Evolutionary conservation across 805 yeast genomes (phyloP).

Genomic region (Saturnispora serradocipensis): DNA sequence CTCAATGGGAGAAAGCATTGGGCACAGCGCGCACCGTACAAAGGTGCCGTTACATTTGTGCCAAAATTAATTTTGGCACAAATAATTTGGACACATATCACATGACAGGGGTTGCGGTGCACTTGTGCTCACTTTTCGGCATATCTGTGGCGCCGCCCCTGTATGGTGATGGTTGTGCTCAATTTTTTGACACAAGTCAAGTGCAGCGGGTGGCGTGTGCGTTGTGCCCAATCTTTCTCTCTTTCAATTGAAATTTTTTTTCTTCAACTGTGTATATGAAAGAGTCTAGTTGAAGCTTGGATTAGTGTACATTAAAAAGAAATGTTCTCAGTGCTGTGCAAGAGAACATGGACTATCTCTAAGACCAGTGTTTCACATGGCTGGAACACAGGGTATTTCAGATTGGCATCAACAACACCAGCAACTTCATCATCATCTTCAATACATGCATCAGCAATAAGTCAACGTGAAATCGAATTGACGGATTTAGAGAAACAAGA

Average conservation of each 20-base stretch:
- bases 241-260: neutral
- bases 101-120: neutral
- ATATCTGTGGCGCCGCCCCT: no score
- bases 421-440: neutral
- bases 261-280: neutral
- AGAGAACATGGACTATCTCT: neutral
- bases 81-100: neutral
- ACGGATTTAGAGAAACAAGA: constrained; percentile 80
- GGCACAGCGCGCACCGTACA: neutral
- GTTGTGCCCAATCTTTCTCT: neutral
- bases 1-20: neutral
- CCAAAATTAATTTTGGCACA: neutral
- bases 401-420: constrained; percentile 14
- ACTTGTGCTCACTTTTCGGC: neutral
- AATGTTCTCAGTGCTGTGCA: neutral
- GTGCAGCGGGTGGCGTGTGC: neutral
- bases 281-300: neutral
- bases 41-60: neutral
- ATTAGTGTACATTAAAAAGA: neutral
- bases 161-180: no score
- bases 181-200: neutral
- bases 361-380: neutral
- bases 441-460: neutral
- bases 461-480: constrained; percentile 33
- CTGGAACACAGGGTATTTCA: neutral